Base-by-base conservation (phyloP, 768 basidiomycete species). In the Hemileccinum impolitum region DNA sequence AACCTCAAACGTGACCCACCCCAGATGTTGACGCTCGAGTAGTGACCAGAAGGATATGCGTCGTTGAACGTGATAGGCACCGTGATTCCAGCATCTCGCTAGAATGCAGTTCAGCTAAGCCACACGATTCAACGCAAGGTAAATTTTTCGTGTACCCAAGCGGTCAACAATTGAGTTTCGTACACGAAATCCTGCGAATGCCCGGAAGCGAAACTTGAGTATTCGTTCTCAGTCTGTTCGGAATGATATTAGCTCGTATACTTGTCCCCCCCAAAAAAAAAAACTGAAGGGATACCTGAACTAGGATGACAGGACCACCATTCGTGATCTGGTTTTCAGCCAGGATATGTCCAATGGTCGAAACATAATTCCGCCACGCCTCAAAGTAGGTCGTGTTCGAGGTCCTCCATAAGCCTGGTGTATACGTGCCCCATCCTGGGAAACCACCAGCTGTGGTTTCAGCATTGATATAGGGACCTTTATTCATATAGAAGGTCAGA, bases 361-460 rank as follows among this genome's bases (percentile, higher is more conserved):
- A 77, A 66, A 82, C 69, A 51, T 84, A 84, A 12, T 75, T 76
- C 17, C 66, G 67, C 82, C 82, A 84, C 2, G 81, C 81, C 67
- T 51, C 50, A 28, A 45, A 52, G 57, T 78, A 82, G 43, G 68
- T 71, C 6, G 73, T 53, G 58, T 80, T 76, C 43, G 79, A 74
- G 17, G 77, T 78, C 31, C 78, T 69, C 47, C 79, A 70, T 35
- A 65, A 59, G 17, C 76, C 76, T 28, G 77, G 74, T 23, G 77
- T 74, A 60, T 79, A 77, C 8, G 75, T 78, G 30, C 78, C 76
- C 80, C 79, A 81, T 6, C 80, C 80, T 12, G 81, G 80, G 53
- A 81, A 78, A 5, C 80, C 63, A 19, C 63, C 63, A 0, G 51
- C 62, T 4, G 78, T 78, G 5, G 58, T 62, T 51, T 63, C 62